Conservation (phyloP, 2,329 filamentous ascomycete species). For the Xylariaceae sp. region DNA sequence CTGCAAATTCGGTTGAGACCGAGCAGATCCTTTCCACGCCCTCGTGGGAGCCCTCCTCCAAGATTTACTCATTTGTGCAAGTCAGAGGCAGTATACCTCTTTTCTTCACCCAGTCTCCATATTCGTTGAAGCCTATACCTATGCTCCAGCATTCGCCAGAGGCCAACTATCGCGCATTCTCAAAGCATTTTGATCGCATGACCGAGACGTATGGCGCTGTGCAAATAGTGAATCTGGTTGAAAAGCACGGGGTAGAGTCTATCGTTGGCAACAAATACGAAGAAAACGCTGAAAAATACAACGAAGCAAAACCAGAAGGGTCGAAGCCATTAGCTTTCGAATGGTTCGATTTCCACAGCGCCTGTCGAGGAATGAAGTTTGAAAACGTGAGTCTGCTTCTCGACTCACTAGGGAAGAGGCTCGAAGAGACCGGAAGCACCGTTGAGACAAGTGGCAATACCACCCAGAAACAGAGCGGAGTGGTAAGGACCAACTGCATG, state of each 20-base stretch:
- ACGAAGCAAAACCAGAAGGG: slow-evolving; percentile 54
- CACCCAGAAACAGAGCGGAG: slow-evolving; percentile 60
- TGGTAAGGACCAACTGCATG: slow-evolving; percentile 97
- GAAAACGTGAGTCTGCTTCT: slow-evolving; percentile 87
- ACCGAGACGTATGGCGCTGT: slow-evolving; percentile 69
- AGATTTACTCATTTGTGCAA: slow-evolving; percentile 81
- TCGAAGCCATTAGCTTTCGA: slow-evolving; percentile 64
- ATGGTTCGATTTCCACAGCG: slow-evolving; percentile 96
- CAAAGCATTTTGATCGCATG: slow-evolving; percentile 73
- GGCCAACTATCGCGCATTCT: slow-evolving; percentile 75
- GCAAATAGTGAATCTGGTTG: slow-evolving; percentile 80
- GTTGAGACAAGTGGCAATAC: slow-evolving; percentile 49
- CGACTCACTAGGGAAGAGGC: slow-evolving; percentile 62
- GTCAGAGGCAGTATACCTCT: slow-evolving; percentile 87
- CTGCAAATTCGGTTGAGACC: slow-evolving; percentile 90
- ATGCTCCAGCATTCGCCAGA: slow-evolving; percentile 76
- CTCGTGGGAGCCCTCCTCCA: slow-evolving; percentile 60
- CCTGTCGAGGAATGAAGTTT: slow-evolving; percentile 95
- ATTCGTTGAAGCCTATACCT: slow-evolving; percentile 85
- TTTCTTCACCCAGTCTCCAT: slow-evolving; percentile 93
- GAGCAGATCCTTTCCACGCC: slow-evolving; percentile 84
- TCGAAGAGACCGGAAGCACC: slow-evolving; percentile 72
- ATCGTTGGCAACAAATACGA: slow-evolving; percentile 78
- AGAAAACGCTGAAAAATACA: slow-evolving; percentile 63
- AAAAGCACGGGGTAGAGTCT: slow-evolving; percentile 80